These are phyloP conservation scores for Trichoderma oligosporum DNA, from an alignment of 2,329 filamentous ascomycete genomes.

Conservation along the genomic window DNA sequence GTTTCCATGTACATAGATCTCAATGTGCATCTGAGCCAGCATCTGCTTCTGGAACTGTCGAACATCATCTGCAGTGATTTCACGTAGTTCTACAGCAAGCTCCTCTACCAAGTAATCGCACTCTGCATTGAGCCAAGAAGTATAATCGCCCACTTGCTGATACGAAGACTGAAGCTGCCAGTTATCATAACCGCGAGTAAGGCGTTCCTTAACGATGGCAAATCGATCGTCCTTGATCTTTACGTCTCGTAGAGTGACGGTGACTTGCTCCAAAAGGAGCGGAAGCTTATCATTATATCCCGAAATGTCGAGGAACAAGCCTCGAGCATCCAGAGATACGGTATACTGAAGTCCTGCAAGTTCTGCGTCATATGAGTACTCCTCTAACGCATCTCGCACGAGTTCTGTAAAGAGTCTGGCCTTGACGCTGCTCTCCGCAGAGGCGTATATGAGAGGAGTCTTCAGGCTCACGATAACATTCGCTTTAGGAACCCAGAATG, in stretches of 20 bases:
- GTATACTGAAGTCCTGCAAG: slow-evolving; percentile 83
- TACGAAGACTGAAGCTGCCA: slow-evolving; percentile 86
- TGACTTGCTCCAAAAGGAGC: slow-evolving; percentile 84
- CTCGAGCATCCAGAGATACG: slow-evolving; percentile 67
- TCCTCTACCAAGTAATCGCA: slow-evolving; percentile 77
- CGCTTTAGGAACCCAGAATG: slow-evolving; percentile 96
- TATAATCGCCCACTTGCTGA: slow-evolving; percentile 80
- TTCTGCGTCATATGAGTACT: slow-evolving; percentile 95
- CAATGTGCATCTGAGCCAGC: slow-evolving; percentile 79
- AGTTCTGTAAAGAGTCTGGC: slow-evolving; percentile 77
- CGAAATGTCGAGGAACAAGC: slow-evolving; percentile 72
- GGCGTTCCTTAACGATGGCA: slow-evolving; percentile 82
- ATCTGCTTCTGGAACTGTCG: slow-evolving; percentile 75
- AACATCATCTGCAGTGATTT: slow-evolving; percentile 70
- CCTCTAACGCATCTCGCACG: slow-evolving; percentile 81
- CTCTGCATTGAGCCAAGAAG: slow-evolving; percentile 73
- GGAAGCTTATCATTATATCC: slow-evolving; percentile 97
- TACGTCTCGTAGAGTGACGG: slow-evolving; percentile 78
- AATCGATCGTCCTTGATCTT: slow-evolving; percentile 85
- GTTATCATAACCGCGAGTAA: slow-evolving; percentile 74
- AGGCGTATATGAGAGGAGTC: slow-evolving; percentile 74
- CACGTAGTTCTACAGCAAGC: slow-evolving; percentile 69
- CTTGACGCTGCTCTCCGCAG: slow-evolving; percentile 74
- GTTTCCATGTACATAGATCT: slow-evolving; percentile 87
- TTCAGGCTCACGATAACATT: slow-evolving; percentile 77